Evolutionary conservation across 179 eudicot genomes (phyloP), one percentile per base, ranked within the genome.

Genomic region (Nepenthes alata): DNA sequence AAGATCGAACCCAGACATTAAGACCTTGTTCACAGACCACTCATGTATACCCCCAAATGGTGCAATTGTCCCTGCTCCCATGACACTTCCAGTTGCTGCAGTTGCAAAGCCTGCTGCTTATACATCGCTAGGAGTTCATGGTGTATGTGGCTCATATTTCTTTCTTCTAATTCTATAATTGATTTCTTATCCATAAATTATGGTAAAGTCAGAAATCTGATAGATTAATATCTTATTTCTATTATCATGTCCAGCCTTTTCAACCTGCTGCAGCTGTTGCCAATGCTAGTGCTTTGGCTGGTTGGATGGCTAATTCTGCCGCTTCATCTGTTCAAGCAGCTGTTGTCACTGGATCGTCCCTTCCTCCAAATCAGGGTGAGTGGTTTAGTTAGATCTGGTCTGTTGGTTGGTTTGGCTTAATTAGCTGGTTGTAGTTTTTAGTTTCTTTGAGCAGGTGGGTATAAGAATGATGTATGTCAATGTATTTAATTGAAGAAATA

Each of bases 251-350:
- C 67, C 80, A 90, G 97, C 95, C 95, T 35, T 90, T 87, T 72
- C 93, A 79, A 59, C 90, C 97, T 15, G 78, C 87, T 55, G 80
- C 93, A 39, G 87, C 93, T 37, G 79, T 85, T 53, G 81, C 87
- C 55, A 83, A 75, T 83, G 88, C 97, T 67, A 85, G 83, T 80
- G 93, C 97, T 55, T 79, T 85, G 74, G 95, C 95, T 55, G 91
- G 95, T 67, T 90, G 97, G 97, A 90, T 90, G 97, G 88, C 87
- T 35, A 90, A 90, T 82, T 89, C 89, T 59, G 75, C 78, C 25
- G 83, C 87, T 64, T 85, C 97, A 60, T 90, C 95, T 70, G 93
- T 87, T 70, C 97, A 90, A 82, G 95, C 95, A n/a, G 81, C 93
- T 68, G 85, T 87, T 75, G 96, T 87, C 70, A 80, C 97, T 56